Conservation (phyloP, 2,329 filamentous ascomycete species). For the Rhynchosporium secalis region DNA sequence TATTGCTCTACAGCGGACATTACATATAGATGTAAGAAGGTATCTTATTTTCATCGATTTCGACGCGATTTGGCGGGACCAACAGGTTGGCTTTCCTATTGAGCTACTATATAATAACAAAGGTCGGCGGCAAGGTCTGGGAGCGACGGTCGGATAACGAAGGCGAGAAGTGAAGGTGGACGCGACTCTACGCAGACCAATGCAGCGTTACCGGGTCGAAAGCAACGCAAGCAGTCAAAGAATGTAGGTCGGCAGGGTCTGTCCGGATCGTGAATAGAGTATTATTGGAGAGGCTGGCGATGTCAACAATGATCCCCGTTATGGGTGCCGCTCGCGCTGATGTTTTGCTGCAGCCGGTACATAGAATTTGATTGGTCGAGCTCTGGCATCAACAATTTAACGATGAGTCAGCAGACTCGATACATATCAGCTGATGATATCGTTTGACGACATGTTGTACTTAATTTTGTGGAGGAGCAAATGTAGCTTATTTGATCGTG, state of each 20-base stretch:
- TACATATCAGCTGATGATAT: too few relatives aligned
- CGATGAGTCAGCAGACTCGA: not conserved
- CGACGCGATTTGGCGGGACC: conserved; percentile 19
- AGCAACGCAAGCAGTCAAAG: not conserved
- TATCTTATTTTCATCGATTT: conserved; percentile 10
- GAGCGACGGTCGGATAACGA: conserved; percentile 18
- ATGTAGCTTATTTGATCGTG: too few relatives aligned
- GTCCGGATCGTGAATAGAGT: conserved; percentile 13
- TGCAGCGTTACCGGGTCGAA: conserved; percentile 10
- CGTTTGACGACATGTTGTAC: too few relatives aligned
- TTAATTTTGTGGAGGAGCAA: too few relatives aligned
- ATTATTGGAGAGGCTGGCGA: conserved; percentile 26
- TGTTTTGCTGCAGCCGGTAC: conserved; percentile 33
- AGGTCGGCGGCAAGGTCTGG: conserved; percentile 9
- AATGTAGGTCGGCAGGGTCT: not conserved
- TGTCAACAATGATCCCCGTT: conserved; percentile 31
- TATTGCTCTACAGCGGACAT: conserved; percentile 28
- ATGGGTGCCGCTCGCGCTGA: conserved; percentile 20
- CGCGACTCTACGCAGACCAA: conserved; percentile 14
- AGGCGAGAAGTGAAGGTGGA: conserved; percentile 23
- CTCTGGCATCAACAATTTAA: conserved; percentile 21
- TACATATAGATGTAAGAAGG: conserved; percentile 25
- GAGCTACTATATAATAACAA: conserved; percentile 29
- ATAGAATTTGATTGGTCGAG: conserved; percentile 27
- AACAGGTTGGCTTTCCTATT: conserved; percentile 3